These are phyloP conservation scores for Eucalyptus sp. DNA, from an alignment of 345 rosid species.

Conservation along the genomic window DNA sequence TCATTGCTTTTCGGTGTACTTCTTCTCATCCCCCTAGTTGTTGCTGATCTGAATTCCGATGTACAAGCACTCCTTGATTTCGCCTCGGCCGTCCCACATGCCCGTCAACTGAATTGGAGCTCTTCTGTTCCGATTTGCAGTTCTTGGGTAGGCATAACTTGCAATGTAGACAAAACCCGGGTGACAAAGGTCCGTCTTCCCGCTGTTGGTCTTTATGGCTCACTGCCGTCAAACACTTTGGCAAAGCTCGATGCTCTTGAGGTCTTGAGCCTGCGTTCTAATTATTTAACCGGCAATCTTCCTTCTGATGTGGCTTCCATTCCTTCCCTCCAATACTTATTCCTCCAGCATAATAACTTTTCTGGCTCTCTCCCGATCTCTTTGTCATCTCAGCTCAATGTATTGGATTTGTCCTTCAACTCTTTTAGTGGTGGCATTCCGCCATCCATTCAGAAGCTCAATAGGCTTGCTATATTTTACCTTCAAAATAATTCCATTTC, in stretches of 20 bases:
- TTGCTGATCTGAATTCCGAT: constrained; percentile 52
- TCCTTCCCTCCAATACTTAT: constrained; percentile 38
- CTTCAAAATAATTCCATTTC: constrained; percentile 47
- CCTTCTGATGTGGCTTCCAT: constrained; percentile 58
- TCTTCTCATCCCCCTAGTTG: constrained; percentile 9
- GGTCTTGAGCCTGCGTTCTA: constrained; percentile 68
- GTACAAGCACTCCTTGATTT: constrained; percentile 70
- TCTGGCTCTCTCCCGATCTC: constrained; percentile 30
- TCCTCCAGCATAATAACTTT: constrained; percentile 61
- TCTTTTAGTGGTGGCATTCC: constrained; percentile 52
- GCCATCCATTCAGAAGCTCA: constrained; percentile 10
- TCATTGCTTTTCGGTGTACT: not conserved
- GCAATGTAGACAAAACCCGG: constrained; percentile 19
- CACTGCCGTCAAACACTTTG: constrained; percentile 38
- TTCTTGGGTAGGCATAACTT: constrained; percentile 58
- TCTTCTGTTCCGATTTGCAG: constrained; percentile 30
- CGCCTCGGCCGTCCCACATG: constrained; percentile 57
- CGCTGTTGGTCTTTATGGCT: constrained; percentile 55
- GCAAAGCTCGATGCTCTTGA: constrained; percentile 41
- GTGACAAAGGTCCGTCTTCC: constrained; percentile 57
- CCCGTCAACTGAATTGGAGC: constrained; percentile 70
- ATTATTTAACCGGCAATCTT: constrained; percentile 41
- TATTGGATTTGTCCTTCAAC: constrained; percentile 57
- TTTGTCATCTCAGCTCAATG: constrained; percentile 28
- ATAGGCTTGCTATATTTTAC: constrained; percentile 23